These are phyloP conservation scores for Trapa bicornis DNA, from an alignment of 345 rosid genomes.

Conservation along the genomic window DNA sequence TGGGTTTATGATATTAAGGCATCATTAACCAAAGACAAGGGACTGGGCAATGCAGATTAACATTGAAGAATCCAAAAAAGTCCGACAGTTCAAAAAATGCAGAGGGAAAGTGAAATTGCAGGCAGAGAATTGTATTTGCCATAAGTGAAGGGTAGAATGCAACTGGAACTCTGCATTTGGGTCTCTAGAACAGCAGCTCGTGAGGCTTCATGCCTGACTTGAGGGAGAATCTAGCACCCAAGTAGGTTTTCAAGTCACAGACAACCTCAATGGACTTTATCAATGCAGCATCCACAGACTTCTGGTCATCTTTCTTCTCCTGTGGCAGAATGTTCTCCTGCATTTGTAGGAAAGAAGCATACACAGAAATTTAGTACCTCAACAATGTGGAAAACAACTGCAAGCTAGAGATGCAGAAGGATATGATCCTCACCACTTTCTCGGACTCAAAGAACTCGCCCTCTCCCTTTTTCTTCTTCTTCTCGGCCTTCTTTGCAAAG, in stretches of 20 bases:
- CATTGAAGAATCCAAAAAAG: too few relatives aligned
- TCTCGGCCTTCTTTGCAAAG: slow-evolving; percentile 57
- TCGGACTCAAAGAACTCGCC: slow-evolving; percentile 72
- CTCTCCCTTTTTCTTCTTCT: slow-evolving; percentile 66
- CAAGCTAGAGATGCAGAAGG: not conserved
- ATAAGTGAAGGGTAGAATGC: too few relatives aligned
- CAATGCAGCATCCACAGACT: slow-evolving; percentile 45
- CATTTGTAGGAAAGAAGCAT: not conserved
- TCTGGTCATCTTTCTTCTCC: slow-evolving; percentile 79
- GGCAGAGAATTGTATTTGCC: too few relatives aligned
- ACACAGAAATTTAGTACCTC: not conserved
- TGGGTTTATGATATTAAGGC: too few relatives aligned
- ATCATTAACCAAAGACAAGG: too few relatives aligned
- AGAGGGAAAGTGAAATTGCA: too few relatives aligned
- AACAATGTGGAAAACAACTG: not conserved
- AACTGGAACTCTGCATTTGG: not conserved
- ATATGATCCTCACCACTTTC: slow-evolving; percentile 36
- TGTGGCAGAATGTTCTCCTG: slow-evolving; percentile 60
- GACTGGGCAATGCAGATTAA: too few relatives aligned
- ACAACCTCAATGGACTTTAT: slow-evolving; percentile 57
- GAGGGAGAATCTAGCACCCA: slow-evolving; percentile 76
- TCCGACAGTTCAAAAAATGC: too few relatives aligned
- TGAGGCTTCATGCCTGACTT: slow-evolving; percentile 74
- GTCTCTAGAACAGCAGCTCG: slow-evolving; percentile 55
- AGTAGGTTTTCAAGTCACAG: slow-evolving; percentile 59